Evolutionary conservation across 2,329 filamentous ascomycete species (phyloP), one percentile per base, ranked within the genome.

Genomic region (Nigrograna mackinnonii): DNA sequence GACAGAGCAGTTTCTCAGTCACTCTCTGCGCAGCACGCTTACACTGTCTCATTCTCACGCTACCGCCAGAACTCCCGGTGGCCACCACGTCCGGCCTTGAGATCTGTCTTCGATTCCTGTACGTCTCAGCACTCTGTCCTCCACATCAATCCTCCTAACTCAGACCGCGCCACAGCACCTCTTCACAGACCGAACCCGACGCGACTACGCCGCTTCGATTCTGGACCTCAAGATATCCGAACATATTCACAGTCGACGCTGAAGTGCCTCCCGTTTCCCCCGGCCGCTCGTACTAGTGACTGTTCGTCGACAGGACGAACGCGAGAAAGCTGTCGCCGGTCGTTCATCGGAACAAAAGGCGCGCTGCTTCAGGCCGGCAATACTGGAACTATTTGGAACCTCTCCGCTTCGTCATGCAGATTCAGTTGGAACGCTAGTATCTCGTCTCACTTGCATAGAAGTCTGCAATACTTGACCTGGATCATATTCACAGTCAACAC

Each of bases 391-490:
- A 17, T 12, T 14, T 19, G 14, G 22, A 18, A 32, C 37, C 36
- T 31, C 18, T 22, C 35, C 32, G 16, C 38, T 49, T 53, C 61
- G 64, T 58, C 55, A 68, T 68, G 64, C 57, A 45, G 50, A 55
- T 44, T 46, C 47, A 47, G 35, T 45, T 51, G 44, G 41, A 39
- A 46, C 43, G 45, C 43, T 52, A 52, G 35, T 41, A 24, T 39
- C 30, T 37, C 35, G 32, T 37, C 20, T 18, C n/a, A 34, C 31
- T 11, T 14, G 14, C 24, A 28, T 28, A 11, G 11, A 28, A 28
- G 24, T 28, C 24, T 28, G 24, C 14, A 28, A 14, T 34, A 18
- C 31, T 34, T 12, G n/a, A n/a, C n/a, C n/a, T n/a, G n/a, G n/a
- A n/a, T n/a, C n/a, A n/a, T n/a, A n/a, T n/a, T n/a, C n/a, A n/a